Evolutionary conservation across 768 basidiomycete genomes (phyloP).

Genomic region (Termitomyces sp.): DNA sequence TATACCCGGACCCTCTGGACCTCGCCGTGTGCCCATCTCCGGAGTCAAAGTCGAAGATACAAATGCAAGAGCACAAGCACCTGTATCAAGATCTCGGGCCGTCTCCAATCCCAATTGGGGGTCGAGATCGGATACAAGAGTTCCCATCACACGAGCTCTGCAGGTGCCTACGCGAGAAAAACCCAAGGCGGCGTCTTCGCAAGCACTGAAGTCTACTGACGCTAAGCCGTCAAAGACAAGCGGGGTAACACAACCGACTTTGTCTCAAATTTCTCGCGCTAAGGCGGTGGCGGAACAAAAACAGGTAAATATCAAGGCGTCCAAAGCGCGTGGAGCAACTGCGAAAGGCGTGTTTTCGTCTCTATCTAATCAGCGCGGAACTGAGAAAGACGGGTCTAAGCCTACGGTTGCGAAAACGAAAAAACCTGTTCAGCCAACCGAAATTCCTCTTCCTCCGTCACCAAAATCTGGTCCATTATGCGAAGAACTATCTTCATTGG

Average conservation of each 20-base stretch:
- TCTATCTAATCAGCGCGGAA: not conserved
- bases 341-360: not conserved
- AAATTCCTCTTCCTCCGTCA: conserved; percentile 31
- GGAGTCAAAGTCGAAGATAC: not conserved
- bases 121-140: not conserved
- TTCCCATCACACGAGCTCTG: not conserved
- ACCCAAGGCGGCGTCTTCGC: not conserved
- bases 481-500: not conserved
- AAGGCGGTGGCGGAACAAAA: conserved; percentile 15
- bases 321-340: conserved; percentile 11
- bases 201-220: not conserved
- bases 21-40: conserved; percentile 10
- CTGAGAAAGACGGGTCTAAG: not conserved
- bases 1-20: conserved; percentile 5
- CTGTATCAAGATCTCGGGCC: conserved; percentile 3
- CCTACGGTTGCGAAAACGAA: conserved; percentile 1
- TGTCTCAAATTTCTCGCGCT: conserved; percentile 21
- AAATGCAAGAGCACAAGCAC: not conserved
- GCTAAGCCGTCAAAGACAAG: conserved; percentile 6
- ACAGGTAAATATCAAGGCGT: not conserved
- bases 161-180: conserved; percentile 1
- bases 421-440: conserved; percentile 23
- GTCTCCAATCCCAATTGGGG: not conserved
- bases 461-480: conserved; percentile 13
- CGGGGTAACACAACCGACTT: conserved; percentile 20